phyloP scores from a whole-genome alignment of 495 filamentous ascomycete species.

The Astrothelium macrocarpum region DNA sequence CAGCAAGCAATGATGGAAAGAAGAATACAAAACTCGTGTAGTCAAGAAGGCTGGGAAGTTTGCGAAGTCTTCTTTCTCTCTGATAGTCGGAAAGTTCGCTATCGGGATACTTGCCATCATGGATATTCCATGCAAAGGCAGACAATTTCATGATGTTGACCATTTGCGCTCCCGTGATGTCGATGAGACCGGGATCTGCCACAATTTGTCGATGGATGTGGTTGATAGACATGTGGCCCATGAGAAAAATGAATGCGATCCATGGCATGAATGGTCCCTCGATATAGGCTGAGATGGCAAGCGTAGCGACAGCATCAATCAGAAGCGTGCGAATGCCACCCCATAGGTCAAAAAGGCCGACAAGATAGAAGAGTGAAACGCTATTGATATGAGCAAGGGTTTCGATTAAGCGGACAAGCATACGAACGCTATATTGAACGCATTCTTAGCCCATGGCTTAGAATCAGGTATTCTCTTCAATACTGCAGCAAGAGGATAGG shows the following conservation, averaged over 20 bases:
- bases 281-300: slow-evolving; percentile 73
- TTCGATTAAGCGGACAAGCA: not conserved
- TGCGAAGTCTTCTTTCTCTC: slow-evolving; percentile 63
- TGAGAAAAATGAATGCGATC: slow-evolving; percentile 87
- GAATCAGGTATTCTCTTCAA: slow-evolving; percentile 86
- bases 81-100: slow-evolving; percentile 76
- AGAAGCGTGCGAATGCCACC: slow-evolving; percentile 68
- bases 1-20: slow-evolving; percentile 80
- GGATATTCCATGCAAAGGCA: slow-evolving; percentile 94
- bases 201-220: slow-evolving; percentile 73
- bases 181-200: slow-evolving; percentile 54
- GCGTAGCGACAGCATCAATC: slow-evolving; percentile 68
- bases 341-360: slow-evolving; percentile 96
- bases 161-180: slow-evolving; percentile 93
- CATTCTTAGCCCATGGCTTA: slow-evolving; percentile 78
- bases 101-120: slow-evolving; percentile 73
- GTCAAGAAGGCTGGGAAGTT: slow-evolving; percentile 67
- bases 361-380: slow-evolving; percentile 76
- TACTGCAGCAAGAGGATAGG: slow-evolving; percentile 81
- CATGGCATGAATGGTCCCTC: slow-evolving; percentile 96
- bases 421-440: slow-evolving; percentile 67
- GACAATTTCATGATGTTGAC: slow-evolving; percentile 97
- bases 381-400: slow-evolving; percentile 24
- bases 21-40: slow-evolving; percentile 87
- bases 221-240: slow-evolving; percentile 89